Base-by-base conservation (phyloP, 768 basidiomycete species). In the Pisolithus tinctorius region DNA sequence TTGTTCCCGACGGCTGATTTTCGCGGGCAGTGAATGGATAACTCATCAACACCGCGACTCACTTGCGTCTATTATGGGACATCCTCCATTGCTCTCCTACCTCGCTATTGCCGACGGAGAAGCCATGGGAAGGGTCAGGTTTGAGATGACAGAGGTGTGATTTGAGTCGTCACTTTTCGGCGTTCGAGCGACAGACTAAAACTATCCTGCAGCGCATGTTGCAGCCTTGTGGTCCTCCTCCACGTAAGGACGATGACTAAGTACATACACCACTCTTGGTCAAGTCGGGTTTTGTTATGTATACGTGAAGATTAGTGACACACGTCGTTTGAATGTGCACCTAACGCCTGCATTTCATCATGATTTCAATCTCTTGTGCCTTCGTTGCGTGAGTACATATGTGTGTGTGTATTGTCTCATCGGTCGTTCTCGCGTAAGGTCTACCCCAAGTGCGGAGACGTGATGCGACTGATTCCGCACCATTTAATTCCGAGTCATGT, bases 31-130 rank as follows among this genome's bases (percentile, higher is more conserved):
- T 70, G 95, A 98, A 64, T 98, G 95, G 95, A 70, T 95, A 43
- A 96, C 93, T 6, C 92, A 97, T 69, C 95, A 97, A 63, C 94
- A 97, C 71, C 84, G 95, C 39, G 95, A 98, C 67, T 94, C 93
- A n/a, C 73, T 91, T 54, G 74, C 94, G 23, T 88, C 94, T 8
- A 93, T 98, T 55, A 83, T 93, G 42, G 93, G 95, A 2, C 96
- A 99, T 66, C 80, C 92, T 4, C 78, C 89, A 0, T 71, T 99
- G 50, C 73, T 83, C 13, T 90, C 90, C 2, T 99, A 87, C 65
- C 75, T 97, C 43, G 84, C 93, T 1, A 83, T 98, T 60, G 94
- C 94, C 13, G 95, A 99, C 57, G 92, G 93, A 2, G 93, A 97
- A 68, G 78, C 90, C n/a, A 81, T 86, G 49, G 96, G 90, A 8